phyloP scores from a whole-genome alignment of 2,329 filamentous ascomycete genomes.

The Colletotrichum higginsianum region DNA sequence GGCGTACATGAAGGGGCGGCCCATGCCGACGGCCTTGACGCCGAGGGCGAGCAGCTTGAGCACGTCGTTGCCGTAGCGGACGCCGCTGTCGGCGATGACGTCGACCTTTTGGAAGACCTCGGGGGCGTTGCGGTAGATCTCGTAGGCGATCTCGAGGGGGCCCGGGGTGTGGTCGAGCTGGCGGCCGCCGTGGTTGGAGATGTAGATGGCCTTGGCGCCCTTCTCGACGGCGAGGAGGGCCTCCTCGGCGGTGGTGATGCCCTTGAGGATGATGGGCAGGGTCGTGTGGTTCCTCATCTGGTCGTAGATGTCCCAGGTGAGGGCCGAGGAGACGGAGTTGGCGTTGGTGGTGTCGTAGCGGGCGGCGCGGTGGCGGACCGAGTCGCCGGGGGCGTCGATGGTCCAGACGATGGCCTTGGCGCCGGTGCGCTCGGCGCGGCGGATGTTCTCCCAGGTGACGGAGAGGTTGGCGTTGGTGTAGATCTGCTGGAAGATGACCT shows the following conservation, averaged over 20 bases:
- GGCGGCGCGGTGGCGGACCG: constrained; percentile 45
- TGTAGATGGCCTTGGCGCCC: constrained; percentile 54
- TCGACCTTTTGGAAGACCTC: constrained; percentile 54
- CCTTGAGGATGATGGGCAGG: constrained; percentile 57
- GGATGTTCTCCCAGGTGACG: constrained; percentile 52
- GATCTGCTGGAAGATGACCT: constrained; percentile 53
- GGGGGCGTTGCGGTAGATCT: constrained; percentile 54
- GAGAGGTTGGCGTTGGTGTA: constrained; percentile 49
- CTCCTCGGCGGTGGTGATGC: constrained; percentile 56
- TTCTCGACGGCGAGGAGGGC: constrained; percentile 52
- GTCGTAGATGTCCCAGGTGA: constrained; percentile 47
- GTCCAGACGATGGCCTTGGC: constrained; percentile 58
- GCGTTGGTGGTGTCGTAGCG: constrained; percentile 44
- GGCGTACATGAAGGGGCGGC: constrained; percentile 64
- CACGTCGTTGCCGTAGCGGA: constrained; percentile 56
- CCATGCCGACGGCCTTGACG: constrained; percentile 59
- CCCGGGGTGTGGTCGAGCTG: constrained; percentile 57
- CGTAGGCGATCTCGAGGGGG: constrained; percentile 51
- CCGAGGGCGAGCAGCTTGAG: constrained; percentile 58
- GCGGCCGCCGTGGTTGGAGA: constrained; percentile 60
- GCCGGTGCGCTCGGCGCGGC: constrained; percentile 51
- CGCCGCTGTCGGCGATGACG: constrained; percentile 56
- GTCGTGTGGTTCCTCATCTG: constrained; percentile 51
- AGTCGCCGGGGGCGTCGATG: constrained; percentile 50
- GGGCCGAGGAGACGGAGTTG: constrained; percentile 42